Conservation (phyloP, 2,329 filamentous ascomycete species). For the Cordyceps fumosorosea region DNA sequence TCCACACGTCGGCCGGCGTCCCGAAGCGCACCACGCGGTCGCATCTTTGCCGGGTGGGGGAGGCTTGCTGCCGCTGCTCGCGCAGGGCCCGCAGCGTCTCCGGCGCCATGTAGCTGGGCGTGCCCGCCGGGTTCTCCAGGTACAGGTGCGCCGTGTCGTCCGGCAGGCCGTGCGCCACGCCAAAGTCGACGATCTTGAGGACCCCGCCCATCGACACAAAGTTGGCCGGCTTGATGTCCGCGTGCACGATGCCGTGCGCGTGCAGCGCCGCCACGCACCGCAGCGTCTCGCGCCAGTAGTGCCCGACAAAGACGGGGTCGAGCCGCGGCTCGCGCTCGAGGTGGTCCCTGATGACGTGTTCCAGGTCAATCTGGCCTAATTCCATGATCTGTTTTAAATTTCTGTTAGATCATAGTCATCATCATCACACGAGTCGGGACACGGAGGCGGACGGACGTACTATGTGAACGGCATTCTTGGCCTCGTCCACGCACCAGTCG, state of each 20-base stretch:
- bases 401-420: background rate
- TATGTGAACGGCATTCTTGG: background rate
- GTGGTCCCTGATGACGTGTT: background rate
- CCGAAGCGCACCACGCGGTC: constrained; percentile 53
- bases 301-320: constrained; percentile 34
- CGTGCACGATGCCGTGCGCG: constrained; percentile 77
- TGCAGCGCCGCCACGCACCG: constrained; percentile 81
- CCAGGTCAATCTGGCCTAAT: background rate
- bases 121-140: constrained; percentile 82
- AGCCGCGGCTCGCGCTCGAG: background rate
- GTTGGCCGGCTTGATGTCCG: constrained; percentile 84
- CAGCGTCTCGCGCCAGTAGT: constrained; percentile 96
- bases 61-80: background rate
- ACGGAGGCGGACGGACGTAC: background rate
- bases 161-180: constrained; percentile 82
- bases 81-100: constrained; percentile 64
- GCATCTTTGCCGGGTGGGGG: too few relatives aligned
- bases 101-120: constrained; percentile 90
- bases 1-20: constrained; percentile 86
- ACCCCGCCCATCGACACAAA: constrained; percentile 78
- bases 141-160: constrained; percentile 89
- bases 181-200: constrained; percentile 87
- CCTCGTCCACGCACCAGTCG: background rate
- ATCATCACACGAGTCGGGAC: background rate
- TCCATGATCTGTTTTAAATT: background rate